Evolutionary conservation across 306 rosid genomes (phyloP).

Genomic region (Vicia sativa): DNA sequence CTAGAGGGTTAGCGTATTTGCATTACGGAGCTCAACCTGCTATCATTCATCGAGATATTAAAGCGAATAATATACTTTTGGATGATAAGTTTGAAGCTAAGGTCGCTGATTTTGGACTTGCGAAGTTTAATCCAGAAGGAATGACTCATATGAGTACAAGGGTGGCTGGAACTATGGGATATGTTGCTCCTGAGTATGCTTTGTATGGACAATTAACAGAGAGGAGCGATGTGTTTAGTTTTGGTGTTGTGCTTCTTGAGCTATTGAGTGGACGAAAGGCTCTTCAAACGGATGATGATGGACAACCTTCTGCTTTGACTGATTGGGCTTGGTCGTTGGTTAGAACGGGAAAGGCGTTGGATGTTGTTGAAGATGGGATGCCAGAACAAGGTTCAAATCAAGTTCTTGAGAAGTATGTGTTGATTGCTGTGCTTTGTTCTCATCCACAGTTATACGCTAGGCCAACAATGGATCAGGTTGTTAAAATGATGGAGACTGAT

Average conservation of each 20-base stretch:
- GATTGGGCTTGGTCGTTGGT: slow-evolving; percentile 98
- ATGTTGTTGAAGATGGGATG: slow-evolving; percentile 77
- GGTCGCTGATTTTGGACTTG: slow-evolving; percentile 93
- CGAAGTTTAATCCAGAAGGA: slow-evolving; percentile 90
- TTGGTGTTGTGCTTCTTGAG: slow-evolving; percentile 90
- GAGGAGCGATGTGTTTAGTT: slow-evolving; percentile 92
- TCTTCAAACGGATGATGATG: slow-evolving; percentile 54
- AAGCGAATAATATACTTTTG: slow-evolving; percentile 85
- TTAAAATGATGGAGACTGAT: slow-evolving; percentile 92
- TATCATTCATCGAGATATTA: slow-evolving; percentile 89
- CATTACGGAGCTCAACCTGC: slow-evolving; percentile 92
- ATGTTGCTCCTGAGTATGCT: slow-evolving; percentile 96
- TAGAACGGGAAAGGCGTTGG: slow-evolving; percentile 59
- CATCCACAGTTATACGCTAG: slow-evolving; percentile 94
- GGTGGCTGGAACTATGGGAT: slow-evolving; percentile 97
- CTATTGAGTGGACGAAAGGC: slow-evolving; percentile 93
- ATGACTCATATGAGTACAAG: slow-evolving; percentile 95
- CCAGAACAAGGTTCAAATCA: slow-evolving; percentile 58
- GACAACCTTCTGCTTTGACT: slow-evolving; percentile 64
- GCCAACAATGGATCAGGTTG: slow-evolving; percentile 98
- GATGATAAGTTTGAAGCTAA: slow-evolving; percentile 85
- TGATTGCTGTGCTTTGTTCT: slow-evolving; percentile 85
- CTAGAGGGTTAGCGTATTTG: slow-evolving; percentile 91
- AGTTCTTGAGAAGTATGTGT: slow-evolving; percentile 80
- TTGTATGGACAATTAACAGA: slow-evolving; percentile 92